phyloP scores from a whole-genome alignment of 176 grass and related monocot species.

The Hyparrhenia diplandra region DNA sequence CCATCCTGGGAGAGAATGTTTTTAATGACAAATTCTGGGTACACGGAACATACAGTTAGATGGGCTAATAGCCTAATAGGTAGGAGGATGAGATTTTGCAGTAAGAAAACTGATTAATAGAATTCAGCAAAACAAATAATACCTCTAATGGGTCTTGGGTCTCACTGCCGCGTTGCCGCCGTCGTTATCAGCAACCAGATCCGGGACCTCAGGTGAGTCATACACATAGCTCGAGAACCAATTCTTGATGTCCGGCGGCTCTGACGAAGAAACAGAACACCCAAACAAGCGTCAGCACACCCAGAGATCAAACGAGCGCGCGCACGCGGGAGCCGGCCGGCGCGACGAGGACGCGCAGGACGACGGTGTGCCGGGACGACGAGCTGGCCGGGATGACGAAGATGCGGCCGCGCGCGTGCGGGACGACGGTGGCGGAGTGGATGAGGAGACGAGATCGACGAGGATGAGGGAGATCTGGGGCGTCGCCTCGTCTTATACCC shows the following conservation, averaged over 20 bases:
- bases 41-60: not conserved
- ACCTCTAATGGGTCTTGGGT: conserved; percentile 64
- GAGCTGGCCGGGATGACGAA: no score
- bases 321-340: no score
- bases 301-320: conserved; percentile 8
- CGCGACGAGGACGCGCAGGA: no score
- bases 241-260: conserved; percentile 77
- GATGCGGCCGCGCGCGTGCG: no score
- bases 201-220: conserved; percentile 37
- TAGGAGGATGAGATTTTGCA: not conserved
- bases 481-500: no score
- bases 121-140: not conserved
- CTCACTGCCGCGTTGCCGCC: no score
- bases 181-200: not conserved
- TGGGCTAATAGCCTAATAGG: not conserved
- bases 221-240: conserved; percentile 88
- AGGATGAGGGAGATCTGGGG: no score
- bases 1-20: not conserved
- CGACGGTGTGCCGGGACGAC: no score
- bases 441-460: no score
- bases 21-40: not conserved
- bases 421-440: no score
- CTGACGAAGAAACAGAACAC: conserved; percentile 35
- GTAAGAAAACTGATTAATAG: not conserved
- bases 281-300: not conserved